A percentile compares a stretch with the other conserved stretches of the same genome.
Evolutionary conservation across 106 monocot genomes (phyloP).

Genomic region (Posidonia australis): DNA sequence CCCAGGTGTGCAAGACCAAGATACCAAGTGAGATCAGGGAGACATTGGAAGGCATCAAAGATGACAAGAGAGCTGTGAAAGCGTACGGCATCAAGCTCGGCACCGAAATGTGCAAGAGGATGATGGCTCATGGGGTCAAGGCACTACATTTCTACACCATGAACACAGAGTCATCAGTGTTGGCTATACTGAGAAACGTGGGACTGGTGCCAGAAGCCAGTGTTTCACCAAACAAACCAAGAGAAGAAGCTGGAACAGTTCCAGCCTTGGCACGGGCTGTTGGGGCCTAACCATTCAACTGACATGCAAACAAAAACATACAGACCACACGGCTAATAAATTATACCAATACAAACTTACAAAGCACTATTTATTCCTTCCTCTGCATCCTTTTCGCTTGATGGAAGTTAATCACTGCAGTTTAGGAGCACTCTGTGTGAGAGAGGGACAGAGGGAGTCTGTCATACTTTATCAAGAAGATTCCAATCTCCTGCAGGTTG

Average conservation of each 20-base stretch:
- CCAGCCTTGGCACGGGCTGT: background rate
- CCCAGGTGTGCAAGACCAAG: conserved; percentile 39
- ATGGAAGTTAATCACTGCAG: too few relatives aligned
- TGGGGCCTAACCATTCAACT: background rate
- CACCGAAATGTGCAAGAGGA: conserved; percentile 39
- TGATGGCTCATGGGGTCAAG: conserved; percentile 26
- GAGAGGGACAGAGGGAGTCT: too few relatives aligned
- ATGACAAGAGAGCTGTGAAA: conserved; percentile 22
- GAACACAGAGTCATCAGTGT: conserved; percentile 38
- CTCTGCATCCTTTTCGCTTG: too few relatives aligned
- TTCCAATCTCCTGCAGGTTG: too few relatives aligned
- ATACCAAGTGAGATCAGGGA: conserved; percentile 33
- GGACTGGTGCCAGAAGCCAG: conserved; percentile 16
- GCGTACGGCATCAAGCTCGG: conserved; percentile 41
- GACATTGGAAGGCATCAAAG: conserved; percentile 33
- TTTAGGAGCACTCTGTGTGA: too few relatives aligned
- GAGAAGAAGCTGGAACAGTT: conserved; percentile 3
- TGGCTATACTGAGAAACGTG: conserved; percentile 31
- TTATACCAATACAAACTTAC: too few relatives aligned
- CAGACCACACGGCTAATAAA: too few relatives aligned
- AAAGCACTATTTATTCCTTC: too few relatives aligned
- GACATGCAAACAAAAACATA: too few relatives aligned
- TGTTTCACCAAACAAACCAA: background rate
- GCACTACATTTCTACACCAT: conserved; percentile 50
- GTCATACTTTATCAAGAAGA: too few relatives aligned